phyloP scores from a whole-genome alignment of 441 rosid species.

The Macaranga tanarius region DNA sequence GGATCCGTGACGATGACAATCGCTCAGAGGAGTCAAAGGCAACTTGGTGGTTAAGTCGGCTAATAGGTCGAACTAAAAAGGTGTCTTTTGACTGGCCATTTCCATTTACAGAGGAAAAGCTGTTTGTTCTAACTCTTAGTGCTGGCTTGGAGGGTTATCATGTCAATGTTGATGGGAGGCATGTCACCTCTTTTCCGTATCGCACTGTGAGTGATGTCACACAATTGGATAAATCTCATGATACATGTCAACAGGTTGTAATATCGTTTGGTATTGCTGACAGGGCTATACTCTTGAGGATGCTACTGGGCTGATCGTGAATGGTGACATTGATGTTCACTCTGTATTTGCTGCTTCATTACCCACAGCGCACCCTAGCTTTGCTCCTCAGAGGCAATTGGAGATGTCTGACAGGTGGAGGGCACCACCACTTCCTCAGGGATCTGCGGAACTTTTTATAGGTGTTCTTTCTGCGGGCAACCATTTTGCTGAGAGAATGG shows the following conservation, averaged over 20 bases:
- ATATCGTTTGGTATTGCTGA: constrained; percentile 24
- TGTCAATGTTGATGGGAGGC: constrained; percentile 77
- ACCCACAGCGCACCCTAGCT: constrained; percentile 76
- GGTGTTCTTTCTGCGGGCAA: constrained; percentile 96
- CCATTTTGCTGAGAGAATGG: constrained; percentile 97
- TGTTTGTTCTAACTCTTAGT: constrained; percentile 76
- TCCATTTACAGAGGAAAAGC: constrained; percentile 72
- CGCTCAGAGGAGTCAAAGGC: constrained; percentile 61
- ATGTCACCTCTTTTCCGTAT: constrained; percentile 81
- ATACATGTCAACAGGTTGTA: constrained; percentile 20
- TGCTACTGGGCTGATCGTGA: constrained; percentile 83
- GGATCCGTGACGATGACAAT: constrained; percentile 78
- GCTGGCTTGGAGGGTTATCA: constrained; percentile 93
- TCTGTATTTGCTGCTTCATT: constrained; percentile 77
- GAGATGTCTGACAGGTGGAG: constrained; percentile 76
- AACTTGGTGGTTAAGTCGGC: constrained; percentile 79
- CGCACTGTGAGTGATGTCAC: constrained; percentile 61
- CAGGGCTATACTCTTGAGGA: constrained; percentile 98
- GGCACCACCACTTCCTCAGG: constrained; percentile 66
- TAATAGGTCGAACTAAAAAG: constrained; percentile 66
- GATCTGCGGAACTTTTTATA: constrained; percentile 67
- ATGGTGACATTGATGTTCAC: constrained; percentile 76
- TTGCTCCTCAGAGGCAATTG: constrained; percentile 70
- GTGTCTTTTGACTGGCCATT: constrained; percentile 77
- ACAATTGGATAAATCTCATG: constrained; percentile 1